These are phyloP conservation scores for Austroboletus eburneus DNA, from an alignment of 768 basidiomycete species.

Conservation along the genomic window DNA sequence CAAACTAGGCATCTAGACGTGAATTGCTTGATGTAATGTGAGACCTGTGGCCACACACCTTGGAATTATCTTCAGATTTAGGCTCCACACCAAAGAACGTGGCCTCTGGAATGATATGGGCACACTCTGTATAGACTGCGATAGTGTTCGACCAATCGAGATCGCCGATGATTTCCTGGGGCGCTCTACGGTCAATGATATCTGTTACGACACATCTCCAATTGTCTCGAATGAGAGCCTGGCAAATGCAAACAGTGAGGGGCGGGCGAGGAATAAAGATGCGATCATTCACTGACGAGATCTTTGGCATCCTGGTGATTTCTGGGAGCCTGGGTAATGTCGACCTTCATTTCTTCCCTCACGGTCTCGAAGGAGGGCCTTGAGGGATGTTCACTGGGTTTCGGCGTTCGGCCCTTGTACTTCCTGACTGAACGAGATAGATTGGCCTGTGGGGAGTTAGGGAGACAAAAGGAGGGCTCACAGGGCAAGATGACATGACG, in stretches of 20 bases:
- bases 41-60: background rate
- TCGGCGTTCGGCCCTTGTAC: constrained; percentile 19
- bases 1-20: constrained; percentile 2
- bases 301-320: constrained; percentile 3
- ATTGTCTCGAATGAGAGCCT: constrained; percentile 36
- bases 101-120: constrained; percentile 6
- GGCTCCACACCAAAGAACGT: constrained; percentile 1
- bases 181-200: constrained; percentile 14
- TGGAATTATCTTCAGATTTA: background rate
- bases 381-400: constrained; percentile 10
- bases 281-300: constrained; percentile 1
- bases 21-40: background rate
- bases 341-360: background rate
- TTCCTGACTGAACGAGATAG: constrained; percentile 9
- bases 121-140: background rate
- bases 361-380: constrained; percentile 14
- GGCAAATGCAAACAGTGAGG: background rate
- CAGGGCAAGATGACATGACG: constrained; percentile 3
- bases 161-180: background rate
- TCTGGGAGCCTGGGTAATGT: background rate
- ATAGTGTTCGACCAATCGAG: background rate
- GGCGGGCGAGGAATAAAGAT: background rate
- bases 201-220: constrained; percentile 33
- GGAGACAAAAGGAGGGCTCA: background rate
- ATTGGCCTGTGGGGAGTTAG: background rate